phyloP scores from a whole-genome alignment of 192 early-diverging fungal genomes.

The Mortierella claussenii region DNA sequence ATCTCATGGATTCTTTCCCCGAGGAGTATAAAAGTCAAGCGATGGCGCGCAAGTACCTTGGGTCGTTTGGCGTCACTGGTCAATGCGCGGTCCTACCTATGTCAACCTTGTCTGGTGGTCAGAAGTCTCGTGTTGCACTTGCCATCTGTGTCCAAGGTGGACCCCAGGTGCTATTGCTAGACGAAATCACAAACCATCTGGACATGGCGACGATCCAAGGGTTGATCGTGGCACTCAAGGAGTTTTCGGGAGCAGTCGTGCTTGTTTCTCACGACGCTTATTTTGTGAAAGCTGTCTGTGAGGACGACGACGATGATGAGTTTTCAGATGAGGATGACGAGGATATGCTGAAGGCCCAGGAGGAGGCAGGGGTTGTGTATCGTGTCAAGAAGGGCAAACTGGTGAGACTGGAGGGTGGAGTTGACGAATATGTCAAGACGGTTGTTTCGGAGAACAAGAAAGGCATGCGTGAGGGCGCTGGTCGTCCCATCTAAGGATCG shows the following conservation, averaged over 20 bases:
- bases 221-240: slow-evolving; percentile 75
- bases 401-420: slow-evolving; percentile 67
- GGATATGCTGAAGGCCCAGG: slow-evolving; percentile 14
- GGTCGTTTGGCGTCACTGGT: slow-evolving; percentile 81
- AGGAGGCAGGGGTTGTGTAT: slow-evolving; percentile 54
- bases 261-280: slow-evolving; percentile 90
- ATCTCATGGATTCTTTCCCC: slow-evolving; percentile 48
- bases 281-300: slow-evolving; percentile 77
- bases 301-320: slow-evolving; percentile 53
- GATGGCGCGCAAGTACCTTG: slow-evolving; percentile 73
- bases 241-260: slow-evolving; percentile 79
- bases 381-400: slow-evolving; percentile 63
- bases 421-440: slow-evolving; percentile 69
- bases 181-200: slow-evolving; percentile 90
- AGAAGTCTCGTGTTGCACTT: slow-evolving; percentile 81
- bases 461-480: slow-evolving; percentile 45
- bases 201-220: slow-evolving; percentile 89
- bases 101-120: slow-evolving; percentile 80
- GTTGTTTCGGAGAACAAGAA: slow-evolving; percentile 54
- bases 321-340: slow-evolving; percentile 38
- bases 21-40: slow-evolving; percentile 38
- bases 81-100: slow-evolving; percentile 69
- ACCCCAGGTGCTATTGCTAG: slow-evolving; percentile 78
- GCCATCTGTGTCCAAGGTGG: slow-evolving; percentile 70
- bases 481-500: slow-evolving; percentile 27